Percentiles rank a stretch among this genome's conserved stretches.
Evolutionary conservation across 345 rosid genomes (phyloP).

Genomic region (Lumnitzera littorea): DNA sequence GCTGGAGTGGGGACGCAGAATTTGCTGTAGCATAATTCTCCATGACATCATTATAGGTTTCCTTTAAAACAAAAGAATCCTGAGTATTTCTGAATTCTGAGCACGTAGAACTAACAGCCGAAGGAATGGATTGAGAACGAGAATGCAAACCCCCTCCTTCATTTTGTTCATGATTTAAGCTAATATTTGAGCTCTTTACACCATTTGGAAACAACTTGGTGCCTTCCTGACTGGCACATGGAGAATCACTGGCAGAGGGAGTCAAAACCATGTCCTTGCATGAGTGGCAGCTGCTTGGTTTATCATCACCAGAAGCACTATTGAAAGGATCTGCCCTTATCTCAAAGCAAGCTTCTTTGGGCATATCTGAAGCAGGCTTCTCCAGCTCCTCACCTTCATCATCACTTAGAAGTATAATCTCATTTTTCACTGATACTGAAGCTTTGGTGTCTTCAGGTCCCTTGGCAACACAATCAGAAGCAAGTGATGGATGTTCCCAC

Average conservation of each 20-base stretch:
- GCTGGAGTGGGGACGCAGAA: constrained; percentile 14
- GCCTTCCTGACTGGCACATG: constrained; percentile 19
- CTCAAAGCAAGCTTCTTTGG: constrained; percentile 15
- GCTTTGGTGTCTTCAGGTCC: constrained; percentile 27
- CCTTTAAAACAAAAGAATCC: constrained; percentile 23
- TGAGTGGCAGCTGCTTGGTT: constrained; percentile 17
- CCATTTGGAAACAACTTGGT: constrained; percentile 24
- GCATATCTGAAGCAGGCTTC: constrained; percentile 31
- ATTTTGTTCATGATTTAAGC: constrained; percentile 23
- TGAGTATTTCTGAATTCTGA: constrained; percentile 23
- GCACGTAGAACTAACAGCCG: constrained; percentile 18
- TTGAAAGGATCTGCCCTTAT: constrained; percentile 17
- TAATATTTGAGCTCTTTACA: constrained; percentile 22
- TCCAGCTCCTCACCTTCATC: constrained; percentile 58
- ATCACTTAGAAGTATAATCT: constrained; percentile 67
- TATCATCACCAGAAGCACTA: constrained; percentile 23
- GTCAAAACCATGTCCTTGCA: constrained; percentile 13
- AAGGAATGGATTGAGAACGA: constrained; percentile 20
- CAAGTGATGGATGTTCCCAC: constrained; percentile 26
- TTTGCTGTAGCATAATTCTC: constrained; percentile 9
- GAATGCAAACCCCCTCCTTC: constrained; percentile 25
- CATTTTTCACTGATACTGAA: constrained; percentile 23
- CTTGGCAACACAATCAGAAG: constrained; percentile 14
- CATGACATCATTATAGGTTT: constrained; percentile 15
- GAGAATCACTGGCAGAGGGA: constrained; percentile 16